Evolutionary conservation across 2,329 filamentous ascomycete genomes (phyloP).

Genomic region (Coniochaeta pulveracea): DNA sequence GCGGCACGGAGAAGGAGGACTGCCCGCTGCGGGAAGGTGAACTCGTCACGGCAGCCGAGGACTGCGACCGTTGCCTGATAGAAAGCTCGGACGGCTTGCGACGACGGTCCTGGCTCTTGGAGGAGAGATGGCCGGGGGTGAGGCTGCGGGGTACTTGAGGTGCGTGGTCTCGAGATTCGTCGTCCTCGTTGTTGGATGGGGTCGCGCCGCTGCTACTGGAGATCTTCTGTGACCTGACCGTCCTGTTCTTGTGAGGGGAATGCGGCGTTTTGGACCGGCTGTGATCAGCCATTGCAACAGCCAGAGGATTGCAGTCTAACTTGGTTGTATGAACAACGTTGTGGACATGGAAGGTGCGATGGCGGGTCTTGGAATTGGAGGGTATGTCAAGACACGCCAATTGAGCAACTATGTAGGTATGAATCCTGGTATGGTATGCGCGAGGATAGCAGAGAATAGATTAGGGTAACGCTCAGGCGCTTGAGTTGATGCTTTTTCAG

Average conservation of each 20-base stretch:
- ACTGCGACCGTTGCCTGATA: conserved; percentile 43
- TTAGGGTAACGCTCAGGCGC: no score
- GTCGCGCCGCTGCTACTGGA: conserved; percentile 12
- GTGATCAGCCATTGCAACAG: conserved; percentile 30
- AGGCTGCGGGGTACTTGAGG: conserved; percentile 41
- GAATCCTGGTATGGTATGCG: no score
- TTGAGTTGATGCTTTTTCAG: no score
- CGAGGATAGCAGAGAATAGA: no score
- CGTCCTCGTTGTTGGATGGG: conserved; percentile 6
- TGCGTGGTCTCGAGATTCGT: conserved; percentile 22
- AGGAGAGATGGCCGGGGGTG: conserved; percentile 49
- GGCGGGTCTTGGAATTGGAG: no score
- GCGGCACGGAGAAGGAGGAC: conserved; percentile 9
- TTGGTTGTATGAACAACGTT: not conserved
- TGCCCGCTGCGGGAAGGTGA: conserved; percentile 11
- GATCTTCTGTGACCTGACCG: conserved; percentile 43
- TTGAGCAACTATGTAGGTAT: no score
- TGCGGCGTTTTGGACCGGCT: conserved; percentile 13
- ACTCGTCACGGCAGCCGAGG: conserved; percentile 23
- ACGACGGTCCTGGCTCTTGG: conserved; percentile 41
- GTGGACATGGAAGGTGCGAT: not conserved
- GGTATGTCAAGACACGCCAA: no score
- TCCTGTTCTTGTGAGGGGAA: conserved; percentile 29
- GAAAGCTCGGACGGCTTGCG: conserved; percentile 40
- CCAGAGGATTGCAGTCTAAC: conserved; percentile 16